These are phyloP conservation scores for Pterocarpus santalinus DNA, from an alignment of 306 rosid genomes.

Conservation along the genomic window DNA sequence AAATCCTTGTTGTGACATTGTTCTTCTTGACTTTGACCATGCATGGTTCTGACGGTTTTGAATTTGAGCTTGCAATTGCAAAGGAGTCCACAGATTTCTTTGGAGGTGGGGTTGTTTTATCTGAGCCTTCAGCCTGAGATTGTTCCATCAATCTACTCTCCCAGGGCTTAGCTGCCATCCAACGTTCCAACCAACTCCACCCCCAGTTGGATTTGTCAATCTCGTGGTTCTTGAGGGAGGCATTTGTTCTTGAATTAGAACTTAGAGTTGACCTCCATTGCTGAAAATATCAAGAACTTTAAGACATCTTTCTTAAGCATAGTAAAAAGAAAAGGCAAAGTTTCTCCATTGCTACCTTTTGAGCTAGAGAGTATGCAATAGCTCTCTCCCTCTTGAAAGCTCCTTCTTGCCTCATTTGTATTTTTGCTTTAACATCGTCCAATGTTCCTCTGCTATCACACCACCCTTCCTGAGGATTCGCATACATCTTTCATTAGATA, in stretches of 20 bases:
- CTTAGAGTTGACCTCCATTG: slow-evolving; percentile 75
- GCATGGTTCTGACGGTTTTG: slow-evolving; percentile 59
- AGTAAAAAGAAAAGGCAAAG: too few species aligned
- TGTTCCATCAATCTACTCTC: slow-evolving; percentile 93
- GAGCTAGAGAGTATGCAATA: slow-evolving; percentile 90
- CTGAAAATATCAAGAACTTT: slow-evolving; percentile 48
- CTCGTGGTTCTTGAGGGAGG: slow-evolving; percentile 62
- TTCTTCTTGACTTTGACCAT: slow-evolving; percentile 76
- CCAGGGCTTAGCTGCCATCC: slow-evolving; percentile 99
- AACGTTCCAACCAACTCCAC: slow-evolving; percentile 99
- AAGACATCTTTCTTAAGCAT: background rate
- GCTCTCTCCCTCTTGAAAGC: slow-evolving; percentile 97
- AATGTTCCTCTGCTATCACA: slow-evolving; percentile 91
- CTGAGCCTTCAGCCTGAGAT: slow-evolving; percentile 58
- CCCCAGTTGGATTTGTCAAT: slow-evolving; percentile 78
- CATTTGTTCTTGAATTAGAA: slow-evolving; percentile 50
- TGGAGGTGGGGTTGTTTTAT: slow-evolving; percentile 72
- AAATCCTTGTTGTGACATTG: slow-evolving; percentile 86
- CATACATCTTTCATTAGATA: too few species aligned
- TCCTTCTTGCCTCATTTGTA: slow-evolving; percentile 94
- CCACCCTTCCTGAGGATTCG: slow-evolving; percentile 69
- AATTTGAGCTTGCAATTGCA: slow-evolving; percentile 19
- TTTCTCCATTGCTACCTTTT: slow-evolving; percentile 64
- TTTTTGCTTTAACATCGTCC: slow-evolving; percentile 75
- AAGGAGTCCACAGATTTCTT: slow-evolving; percentile 62